A percentile compares a stretch with the other conserved stretches of the same genome.
phyloP scores from a whole-genome alignment of 192 early-diverging fungal genomes.

The Haplosporangium gracile region DNA sequence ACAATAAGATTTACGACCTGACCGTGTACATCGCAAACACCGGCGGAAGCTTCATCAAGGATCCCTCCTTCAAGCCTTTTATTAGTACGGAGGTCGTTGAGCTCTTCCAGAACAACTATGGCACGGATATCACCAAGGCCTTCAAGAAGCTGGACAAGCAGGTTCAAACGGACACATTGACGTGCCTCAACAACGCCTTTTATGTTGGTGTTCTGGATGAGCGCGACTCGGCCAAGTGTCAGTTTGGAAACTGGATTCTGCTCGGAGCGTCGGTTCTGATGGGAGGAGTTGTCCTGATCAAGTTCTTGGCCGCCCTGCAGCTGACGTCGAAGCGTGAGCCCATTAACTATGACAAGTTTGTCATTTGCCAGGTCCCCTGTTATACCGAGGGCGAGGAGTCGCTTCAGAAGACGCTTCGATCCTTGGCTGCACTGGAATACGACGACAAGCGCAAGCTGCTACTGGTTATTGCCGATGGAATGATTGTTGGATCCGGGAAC shows the following conservation, averaged over 20 bases:
- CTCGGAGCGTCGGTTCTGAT: conserved; percentile 72
- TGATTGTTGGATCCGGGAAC: conserved; percentile 87
- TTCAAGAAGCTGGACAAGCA: conserved; percentile 48
- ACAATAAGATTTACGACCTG: conserved; percentile 77
- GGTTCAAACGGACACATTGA: conserved; percentile 49
- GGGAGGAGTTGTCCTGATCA: conserved; percentile 77
- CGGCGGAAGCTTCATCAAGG: conserved; percentile 57
- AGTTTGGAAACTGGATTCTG: conserved; percentile 77
- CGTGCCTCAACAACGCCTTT: conserved; percentile 76
- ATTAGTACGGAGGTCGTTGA: conserved; percentile 48
- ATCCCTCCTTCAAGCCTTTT: conserved; percentile 59
- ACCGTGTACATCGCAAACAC: conserved; percentile 70
- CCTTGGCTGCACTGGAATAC: conserved; percentile 76
- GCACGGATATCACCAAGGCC: conserved; percentile 63
- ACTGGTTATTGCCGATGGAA: conserved; percentile 84
- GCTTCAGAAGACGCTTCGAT: conserved; percentile 80
- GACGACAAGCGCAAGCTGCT: conserved; percentile 87
- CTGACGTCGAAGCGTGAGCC: conserved; percentile 75
- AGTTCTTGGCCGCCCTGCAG: conserved; percentile 83
- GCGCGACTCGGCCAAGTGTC: conserved; percentile 66
- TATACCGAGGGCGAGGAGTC: conserved; percentile 89
- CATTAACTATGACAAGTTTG: conserved; percentile 80
- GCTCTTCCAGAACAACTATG: conserved; percentile 60
- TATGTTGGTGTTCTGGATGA: conserved; percentile 76
- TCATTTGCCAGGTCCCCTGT: conserved; percentile 86